Conservation (phyloP, 177 flowering plant genomes). For the Vitis hybrid region DNA sequence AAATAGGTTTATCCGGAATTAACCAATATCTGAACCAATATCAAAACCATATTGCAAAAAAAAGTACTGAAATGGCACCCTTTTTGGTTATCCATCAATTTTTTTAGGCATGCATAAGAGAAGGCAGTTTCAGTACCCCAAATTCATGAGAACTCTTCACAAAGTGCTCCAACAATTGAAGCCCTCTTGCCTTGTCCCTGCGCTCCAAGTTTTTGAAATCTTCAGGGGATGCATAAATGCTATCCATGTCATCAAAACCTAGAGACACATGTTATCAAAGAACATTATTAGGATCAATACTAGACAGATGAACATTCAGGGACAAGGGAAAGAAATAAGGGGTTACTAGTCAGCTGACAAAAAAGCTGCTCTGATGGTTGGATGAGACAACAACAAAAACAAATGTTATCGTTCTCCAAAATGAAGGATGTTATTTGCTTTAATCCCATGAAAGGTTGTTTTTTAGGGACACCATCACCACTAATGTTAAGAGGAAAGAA, state of each 20-base stretch:
- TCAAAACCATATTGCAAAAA: too few species aligned
- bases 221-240: slow-evolving; percentile 87
- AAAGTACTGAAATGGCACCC: too few species aligned
- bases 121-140: slow-evolving; percentile 48
- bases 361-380: neutral
- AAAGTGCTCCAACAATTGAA: slow-evolving; percentile 84
- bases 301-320: neutral
- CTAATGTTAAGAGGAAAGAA: too few species aligned
- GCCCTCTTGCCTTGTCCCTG: slow-evolving; percentile 69
- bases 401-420: neutral
- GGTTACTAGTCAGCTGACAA: neutral
- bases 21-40: too few species aligned
- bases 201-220: slow-evolving; percentile 60
- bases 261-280: slow-evolving; percentile 4
- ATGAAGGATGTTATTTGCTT: neutral
- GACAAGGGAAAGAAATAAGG: neutral
- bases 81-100: too few species aligned
- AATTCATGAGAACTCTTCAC: slow-evolving; percentile 70
- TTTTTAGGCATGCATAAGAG: too few species aligned
- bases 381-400: neutral
- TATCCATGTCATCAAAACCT: slow-evolving; percentile 93
- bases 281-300: neutral
- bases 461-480: too few species aligned
- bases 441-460: neutral
- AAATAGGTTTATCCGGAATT: too few species aligned